Base-by-base conservation (phyloP, 2,329 filamentous ascomycete genomes). In the Sarocladium brachiariae region DNA sequence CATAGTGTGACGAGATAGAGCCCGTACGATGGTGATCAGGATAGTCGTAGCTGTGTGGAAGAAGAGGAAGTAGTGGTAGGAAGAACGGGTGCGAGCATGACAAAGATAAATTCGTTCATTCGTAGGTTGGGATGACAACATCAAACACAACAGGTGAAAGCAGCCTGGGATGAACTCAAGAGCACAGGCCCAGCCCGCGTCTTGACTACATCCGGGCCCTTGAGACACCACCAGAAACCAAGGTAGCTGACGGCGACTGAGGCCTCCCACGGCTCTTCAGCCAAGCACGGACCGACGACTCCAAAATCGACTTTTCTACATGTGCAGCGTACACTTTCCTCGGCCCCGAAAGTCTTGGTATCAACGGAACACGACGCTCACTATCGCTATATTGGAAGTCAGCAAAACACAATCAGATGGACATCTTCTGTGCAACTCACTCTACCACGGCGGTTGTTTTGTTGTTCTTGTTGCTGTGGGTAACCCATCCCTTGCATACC, bases 391-490 rank as follows among this genome's bases (percentile, higher is more conserved):
- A 53, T n/a, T 23, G 52, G 51, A 25, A 23, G 52, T 64, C 58
- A 65, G 61, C 56, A n/a, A n/a, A n/a, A n/a, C n/a, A n/a, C n/a
- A n/a, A n/a, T n/a, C n/a, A n/a, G n/a, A n/a, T n/a, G n/a, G n/a
- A n/a, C 35, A 19, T 5, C 4, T 52, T 43, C 39, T n/a, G n/a
- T n/a, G n/a, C n/a, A n/a, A 65, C 77, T 70, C 75, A 81, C 78
- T 61, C 80, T 76, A 65, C 80, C 80, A 57, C 80, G 76, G 64
- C 80, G 70, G 55, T 68, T 63, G 63, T 77, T 80, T 56, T 71
- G 71, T 57, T 78, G 76, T 57, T 79, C 77, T 59, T 81, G 77
- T 59, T 81, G 77, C 55, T 74, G 56, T 60, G 65, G 62, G 58
- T 77, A 80, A 16, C 70, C 73, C 66, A 77, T 71, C 51, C 70